Percentiles rank a stretch among this genome's conserved stretches.
These are phyloP conservation scores for Ascoidea tarda DNA, from an alignment of 805 yeast species.

Conservation along the genomic window DNA sequence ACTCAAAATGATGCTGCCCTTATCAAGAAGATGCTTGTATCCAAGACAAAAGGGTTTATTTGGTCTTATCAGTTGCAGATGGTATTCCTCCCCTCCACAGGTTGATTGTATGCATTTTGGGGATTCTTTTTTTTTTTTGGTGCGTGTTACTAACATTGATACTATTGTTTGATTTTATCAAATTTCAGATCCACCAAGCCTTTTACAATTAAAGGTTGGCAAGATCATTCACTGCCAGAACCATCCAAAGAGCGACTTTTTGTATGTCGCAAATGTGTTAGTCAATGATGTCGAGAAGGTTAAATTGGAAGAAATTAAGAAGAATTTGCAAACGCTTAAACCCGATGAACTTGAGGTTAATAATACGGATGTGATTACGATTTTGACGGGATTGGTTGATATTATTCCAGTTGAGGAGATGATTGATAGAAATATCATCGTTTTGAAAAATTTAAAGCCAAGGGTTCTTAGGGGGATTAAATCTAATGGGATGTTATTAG, in stretches of 20 bases:
- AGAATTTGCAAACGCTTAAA: slow-evolving; percentile 7
- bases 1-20: too few relatives aligned
- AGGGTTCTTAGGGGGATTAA: slow-evolving; percentile 47
- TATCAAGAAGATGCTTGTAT: too few relatives aligned
- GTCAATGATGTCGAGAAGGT: slow-evolving; percentile 9
- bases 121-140: too few relatives aligned
- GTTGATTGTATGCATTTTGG: too few relatives aligned
- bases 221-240: slow-evolving; percentile 25
- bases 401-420: slow-evolving; percentile 25
- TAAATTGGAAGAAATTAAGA: slow-evolving; percentile 1
- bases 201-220: slow-evolving; percentile 30
- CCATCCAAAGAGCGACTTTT: slow-evolving; percentile 45
- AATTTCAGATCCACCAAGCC: background rate
- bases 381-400: slow-evolving; percentile 47
- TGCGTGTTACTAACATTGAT: too few relatives aligned
- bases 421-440: slow-evolving; percentile 28
- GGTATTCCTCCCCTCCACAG: too few relatives aligned
- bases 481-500: slow-evolving; percentile 55
- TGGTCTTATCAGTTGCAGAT: too few relatives aligned
- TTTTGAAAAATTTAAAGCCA: slow-evolving; percentile 44
- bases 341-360: slow-evolving; percentile 1
- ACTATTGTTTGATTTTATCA: too few relatives aligned
- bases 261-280: slow-evolving; percentile 40
- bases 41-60: too few relatives aligned
- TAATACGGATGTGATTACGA: slow-evolving; percentile 22